These are phyloP conservation scores for Backusella morwellensis DNA, from an alignment of 192 early-diverging fungal species.

Conservation along the genomic window DNA sequence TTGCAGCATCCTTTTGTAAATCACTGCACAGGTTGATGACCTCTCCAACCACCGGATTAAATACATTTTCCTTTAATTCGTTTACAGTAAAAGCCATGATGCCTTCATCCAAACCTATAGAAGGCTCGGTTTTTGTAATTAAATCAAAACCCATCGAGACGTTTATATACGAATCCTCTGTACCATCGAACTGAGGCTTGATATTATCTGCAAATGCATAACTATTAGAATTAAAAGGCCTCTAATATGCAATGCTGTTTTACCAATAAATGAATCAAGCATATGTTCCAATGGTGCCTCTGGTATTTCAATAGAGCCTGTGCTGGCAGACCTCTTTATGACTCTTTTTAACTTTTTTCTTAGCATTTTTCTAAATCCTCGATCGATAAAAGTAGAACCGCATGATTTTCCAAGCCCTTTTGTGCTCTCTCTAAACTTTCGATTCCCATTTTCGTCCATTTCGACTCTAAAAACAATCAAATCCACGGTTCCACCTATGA, in stretches of 20 bases:
- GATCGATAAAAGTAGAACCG: constrained; percentile 54
- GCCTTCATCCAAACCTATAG: constrained; percentile 43
- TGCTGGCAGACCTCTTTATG: background rate
- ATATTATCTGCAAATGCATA: constrained; percentile 1
- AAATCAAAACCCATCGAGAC: constrained; percentile 33
- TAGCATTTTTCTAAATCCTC: constrained; percentile 41
- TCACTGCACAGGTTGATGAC: constrained; percentile 38
- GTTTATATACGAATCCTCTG: constrained; percentile 44
- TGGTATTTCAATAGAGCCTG: constrained; percentile 6
- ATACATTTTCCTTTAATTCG: constrained; percentile 42
- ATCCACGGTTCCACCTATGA: constrained; percentile 49
- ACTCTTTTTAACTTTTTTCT: constrained; percentile 30
- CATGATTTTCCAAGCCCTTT: constrained; percentile 48
- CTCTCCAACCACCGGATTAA: constrained; percentile 46
- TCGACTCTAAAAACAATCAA: constrained; percentile 49
- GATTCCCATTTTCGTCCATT: constrained; percentile 24
- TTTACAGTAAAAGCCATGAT: constrained; percentile 36
- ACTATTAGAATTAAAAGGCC: no score
- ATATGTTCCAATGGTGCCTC: constrained; percentile 25
- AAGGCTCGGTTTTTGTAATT: background rate
- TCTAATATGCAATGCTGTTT: background rate
- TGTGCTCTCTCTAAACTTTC: constrained; percentile 42
- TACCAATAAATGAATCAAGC: constrained; percentile 36
- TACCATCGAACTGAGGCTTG: constrained; percentile 45
- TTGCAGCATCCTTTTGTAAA: constrained; percentile 29